Conservation (phyloP, 257 asterid genomes). For the Primulina huaijiensis region DNA sequence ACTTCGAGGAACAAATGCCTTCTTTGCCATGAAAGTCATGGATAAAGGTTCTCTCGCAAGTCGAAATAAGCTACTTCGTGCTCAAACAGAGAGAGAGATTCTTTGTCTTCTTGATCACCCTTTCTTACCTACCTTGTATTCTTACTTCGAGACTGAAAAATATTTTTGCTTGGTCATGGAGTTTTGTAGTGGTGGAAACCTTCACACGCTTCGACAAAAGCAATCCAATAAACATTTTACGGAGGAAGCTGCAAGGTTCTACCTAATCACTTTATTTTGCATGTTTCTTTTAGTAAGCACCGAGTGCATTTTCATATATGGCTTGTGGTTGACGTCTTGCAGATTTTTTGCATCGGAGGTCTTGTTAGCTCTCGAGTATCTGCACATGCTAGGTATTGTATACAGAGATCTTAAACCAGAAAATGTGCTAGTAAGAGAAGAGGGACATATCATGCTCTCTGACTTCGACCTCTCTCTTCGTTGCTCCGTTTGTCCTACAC, state of each 20-base stretch:
- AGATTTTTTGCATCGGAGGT: conserved; percentile 89
- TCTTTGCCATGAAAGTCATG: conserved; percentile 96
- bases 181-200: conserved; percentile 94
- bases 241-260: conserved; percentile 77
- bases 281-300: neutral
- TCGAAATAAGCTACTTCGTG: conserved; percentile 74
- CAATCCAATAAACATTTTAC: conserved; percentile 79
- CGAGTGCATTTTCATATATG: neutral
- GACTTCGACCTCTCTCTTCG: conserved; percentile 92
- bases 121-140: conserved; percentile 75
- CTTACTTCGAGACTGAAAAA: conserved; percentile 83
- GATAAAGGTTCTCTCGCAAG: conserved; percentile 84
- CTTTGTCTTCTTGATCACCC: conserved; percentile 92
- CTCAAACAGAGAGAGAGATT: conserved; percentile 86
- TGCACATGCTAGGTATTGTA: conserved; percentile 91
- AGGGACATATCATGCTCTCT: conserved; percentile 92
- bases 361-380: conserved; percentile 75
- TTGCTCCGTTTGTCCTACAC: conserved; percentile 84
- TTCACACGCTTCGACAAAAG: conserved; percentile 83
- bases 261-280: neutral
- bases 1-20: conserved; percentile 61
- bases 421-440: conserved; percentile 80
- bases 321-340: conserved; percentile 22
- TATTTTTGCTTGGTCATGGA: conserved; percentile 89
- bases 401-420: conserved; percentile 93